Conservation (phyloP, 495 filamentous ascomycete genomes). For the Cryomyces minteri region DNA sequence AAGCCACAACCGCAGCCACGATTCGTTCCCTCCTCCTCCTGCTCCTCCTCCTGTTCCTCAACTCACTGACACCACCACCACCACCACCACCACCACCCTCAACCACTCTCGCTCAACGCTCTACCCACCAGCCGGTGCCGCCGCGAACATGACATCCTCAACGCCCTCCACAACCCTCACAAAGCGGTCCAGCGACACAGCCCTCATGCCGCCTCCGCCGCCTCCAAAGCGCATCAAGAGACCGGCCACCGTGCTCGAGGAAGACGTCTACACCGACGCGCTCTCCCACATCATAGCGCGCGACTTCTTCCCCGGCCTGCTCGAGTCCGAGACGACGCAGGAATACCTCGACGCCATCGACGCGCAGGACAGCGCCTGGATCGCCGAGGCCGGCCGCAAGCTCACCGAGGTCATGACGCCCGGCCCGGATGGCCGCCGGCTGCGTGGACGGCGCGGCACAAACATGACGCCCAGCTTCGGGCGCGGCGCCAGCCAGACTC, state of each 20-base stretch:
- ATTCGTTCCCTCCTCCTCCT: too few species aligned
- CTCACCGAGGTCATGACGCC: constrained; percentile 74
- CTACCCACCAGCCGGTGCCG: too few species aligned
- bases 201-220: constrained; percentile 83
- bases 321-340: constrained; percentile 69
- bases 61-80: too few species aligned
- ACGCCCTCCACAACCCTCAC: constrained; percentile 26
- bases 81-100: too few species aligned
- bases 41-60: too few species aligned
- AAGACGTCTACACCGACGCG: constrained; percentile 82
- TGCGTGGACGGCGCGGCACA: constrained; percentile 16
- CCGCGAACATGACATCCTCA: too few species aligned
- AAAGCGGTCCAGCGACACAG: constrained; percentile 44
- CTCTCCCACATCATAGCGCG: constrained; percentile 89
- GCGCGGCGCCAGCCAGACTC: constrained; percentile 26
- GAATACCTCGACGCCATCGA: constrained; percentile 87
- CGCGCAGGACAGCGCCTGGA: constrained; percentile 71
- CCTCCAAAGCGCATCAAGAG: constrained; percentile 84
- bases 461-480: constrained; percentile 15
- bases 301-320: constrained; percentile 88
- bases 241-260: constrained; percentile 74
- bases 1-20: too few species aligned
- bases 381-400: constrained; percentile 52
- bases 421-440: constrained; percentile 29
- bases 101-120: too few species aligned